Conservation (phyloP, 1,284 basidiomycete species). For the Austroboletus niveus region DNA sequence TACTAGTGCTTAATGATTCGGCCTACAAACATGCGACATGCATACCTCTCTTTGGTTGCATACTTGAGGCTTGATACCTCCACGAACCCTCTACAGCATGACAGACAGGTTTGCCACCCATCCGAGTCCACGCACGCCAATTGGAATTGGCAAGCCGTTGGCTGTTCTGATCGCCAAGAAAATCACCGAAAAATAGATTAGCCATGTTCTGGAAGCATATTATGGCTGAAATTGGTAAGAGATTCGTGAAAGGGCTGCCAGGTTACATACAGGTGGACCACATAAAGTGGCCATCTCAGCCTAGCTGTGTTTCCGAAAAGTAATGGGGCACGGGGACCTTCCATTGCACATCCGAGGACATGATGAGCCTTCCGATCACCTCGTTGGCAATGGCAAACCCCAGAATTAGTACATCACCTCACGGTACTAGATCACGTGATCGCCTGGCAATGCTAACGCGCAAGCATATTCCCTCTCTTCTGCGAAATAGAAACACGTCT, state of each 20-base stretch:
- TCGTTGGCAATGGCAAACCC: too few species aligned
- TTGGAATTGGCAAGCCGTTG: constrained; percentile 11
- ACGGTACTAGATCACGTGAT: too few species aligned
- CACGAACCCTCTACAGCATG: neutral
- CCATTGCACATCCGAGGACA: too few species aligned
- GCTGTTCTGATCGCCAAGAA: neutral
- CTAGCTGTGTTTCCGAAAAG: too few species aligned
- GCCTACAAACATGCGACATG: too few species aligned
- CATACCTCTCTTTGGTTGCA: too few species aligned
- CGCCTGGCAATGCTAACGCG: neutral
- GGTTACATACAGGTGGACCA: neutral
- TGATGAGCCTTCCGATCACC: too few species aligned
- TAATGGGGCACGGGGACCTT: too few species aligned
- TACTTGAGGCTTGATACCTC: too few species aligned
- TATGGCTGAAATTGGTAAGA: neutral
- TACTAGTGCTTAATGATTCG: too few species aligned
- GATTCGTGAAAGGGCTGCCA: too few species aligned
- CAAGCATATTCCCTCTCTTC: neutral
- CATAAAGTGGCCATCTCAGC: neutral
- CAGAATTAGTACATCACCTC: too few species aligned
- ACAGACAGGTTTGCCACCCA: neutral
- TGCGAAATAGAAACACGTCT: neutral
- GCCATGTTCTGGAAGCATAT: constrained; percentile 4
- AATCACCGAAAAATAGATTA: neutral
- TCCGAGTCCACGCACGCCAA: constrained; percentile 2